Percentiles rank a stretch among this genome's conserved stretches.
Conservation (phyloP, 2,329 filamentous ascomycete species). For the Phoma sp. region DNA sequence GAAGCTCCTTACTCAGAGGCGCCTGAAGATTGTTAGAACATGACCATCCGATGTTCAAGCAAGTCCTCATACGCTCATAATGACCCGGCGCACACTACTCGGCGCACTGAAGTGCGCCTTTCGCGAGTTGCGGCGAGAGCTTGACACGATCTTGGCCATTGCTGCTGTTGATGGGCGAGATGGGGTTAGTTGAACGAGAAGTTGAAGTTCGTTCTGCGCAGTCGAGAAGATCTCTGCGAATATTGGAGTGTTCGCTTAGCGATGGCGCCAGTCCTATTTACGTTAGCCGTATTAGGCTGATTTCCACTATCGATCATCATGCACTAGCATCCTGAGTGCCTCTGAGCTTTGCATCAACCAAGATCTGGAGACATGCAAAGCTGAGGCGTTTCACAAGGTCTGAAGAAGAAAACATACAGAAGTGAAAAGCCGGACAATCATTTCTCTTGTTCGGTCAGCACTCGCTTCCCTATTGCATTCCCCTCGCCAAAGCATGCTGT, state of each 20-base stretch:
- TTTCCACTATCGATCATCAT: too few relatives aligned
- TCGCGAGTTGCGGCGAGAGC: conserved; percentile 97
- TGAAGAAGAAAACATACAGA: too few relatives aligned
- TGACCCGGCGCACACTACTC: conserved; percentile 90
- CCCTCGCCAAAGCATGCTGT: too few relatives aligned
- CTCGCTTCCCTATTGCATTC: too few relatives aligned
- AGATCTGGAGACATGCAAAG: too few relatives aligned
- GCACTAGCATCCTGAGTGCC: too few relatives aligned
- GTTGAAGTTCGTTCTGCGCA: conserved; percentile 20
- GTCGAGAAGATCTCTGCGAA: conserved; percentile 22
- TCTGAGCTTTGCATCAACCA: too few relatives aligned
- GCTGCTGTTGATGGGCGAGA: conserved; percentile 53
- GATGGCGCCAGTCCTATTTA: too few relatives aligned
- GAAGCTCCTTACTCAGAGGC: conserved; percentile 75
- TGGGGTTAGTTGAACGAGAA: conserved; percentile 37
- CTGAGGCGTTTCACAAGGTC: too few relatives aligned
- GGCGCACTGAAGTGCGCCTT: conserved; percentile 98
- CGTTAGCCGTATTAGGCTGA: too few relatives aligned
- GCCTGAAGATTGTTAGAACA: conserved; percentile 47
- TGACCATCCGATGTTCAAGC: conserved; percentile 33
- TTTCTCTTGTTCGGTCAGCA: too few relatives aligned
- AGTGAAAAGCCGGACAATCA: too few relatives aligned
- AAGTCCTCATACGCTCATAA: conserved; percentile 84
- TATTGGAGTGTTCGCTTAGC: conserved; percentile 21
- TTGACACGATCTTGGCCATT: conserved; percentile 78